Conservation (phyloP, 441 rosid species). For the Euphorbia celastroides region DNA sequence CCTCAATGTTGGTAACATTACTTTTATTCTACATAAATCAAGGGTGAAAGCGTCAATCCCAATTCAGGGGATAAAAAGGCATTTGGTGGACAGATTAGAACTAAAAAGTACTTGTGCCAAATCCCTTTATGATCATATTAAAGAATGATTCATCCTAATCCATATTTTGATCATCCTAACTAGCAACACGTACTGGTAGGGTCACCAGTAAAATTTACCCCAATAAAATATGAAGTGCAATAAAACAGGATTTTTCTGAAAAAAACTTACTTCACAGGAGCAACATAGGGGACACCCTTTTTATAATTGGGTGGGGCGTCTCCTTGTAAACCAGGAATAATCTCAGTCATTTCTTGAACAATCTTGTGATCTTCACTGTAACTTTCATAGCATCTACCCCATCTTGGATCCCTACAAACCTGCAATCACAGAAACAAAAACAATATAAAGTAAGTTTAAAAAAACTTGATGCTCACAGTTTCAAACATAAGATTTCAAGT, state of each 20-base stretch:
- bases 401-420: constrained; percentile 75
- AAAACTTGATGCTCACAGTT: not conserved
- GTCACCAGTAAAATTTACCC: constrained; percentile 3
- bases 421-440: constrained; percentile 14
- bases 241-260: not conserved
- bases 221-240: not conserved
- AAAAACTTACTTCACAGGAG: constrained; percentile 52
- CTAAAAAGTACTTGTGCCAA: too few species aligned
- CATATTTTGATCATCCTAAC: too few species aligned
- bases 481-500: not conserved
- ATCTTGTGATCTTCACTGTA: constrained; percentile 56
- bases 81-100: too few species aligned
- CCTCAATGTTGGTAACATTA: too few species aligned
- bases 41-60: too few species aligned
- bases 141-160: too few species aligned
- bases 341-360: constrained; percentile 54
- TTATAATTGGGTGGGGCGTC: constrained; percentile 32
- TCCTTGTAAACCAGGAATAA: constrained; percentile 62
- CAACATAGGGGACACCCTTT: constrained; percentile 51
- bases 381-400: constrained; percentile 76
- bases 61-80: too few species aligned
- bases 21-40: too few species aligned
- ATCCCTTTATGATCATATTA: too few species aligned
- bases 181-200: not conserved
- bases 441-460: not conserved